Base-by-base conservation (phyloP, 345 rosid species). In the Turnera subulata region DNA sequence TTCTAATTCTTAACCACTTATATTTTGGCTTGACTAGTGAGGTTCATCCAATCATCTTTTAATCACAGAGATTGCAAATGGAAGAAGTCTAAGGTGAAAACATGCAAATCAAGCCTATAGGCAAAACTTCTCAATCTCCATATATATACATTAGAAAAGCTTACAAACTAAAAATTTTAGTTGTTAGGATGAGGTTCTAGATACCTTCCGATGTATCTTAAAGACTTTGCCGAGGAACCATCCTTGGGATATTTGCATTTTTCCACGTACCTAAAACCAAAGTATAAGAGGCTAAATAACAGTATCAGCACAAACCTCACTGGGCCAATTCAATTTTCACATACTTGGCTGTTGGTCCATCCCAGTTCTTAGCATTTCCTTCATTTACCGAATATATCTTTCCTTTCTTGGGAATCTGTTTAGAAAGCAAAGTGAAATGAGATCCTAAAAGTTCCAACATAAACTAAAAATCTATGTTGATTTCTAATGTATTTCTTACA, bases 321-420 rank as follows among this genome's bases (percentile, higher is more conserved):
- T n/a, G n/a, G n/a, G n/a, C n/a, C n/a, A n/a, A n/a, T n/a, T n/a
- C n/a, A n/a, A n/a, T n/a, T n/a, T n/a, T n/a, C n/a, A n/a, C 81
- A 71, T 77, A 92, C 97, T 84, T 82, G 48, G 97, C 73, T 15
- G 97, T 93, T 62, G 96, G 96, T 72, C 73, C 81, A 76, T 93
- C 97, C 99, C 99, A 89, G 74, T 87, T 82, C 78, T 70, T 89
- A 1, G 97, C 94, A 85, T 93, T 93, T 66, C 99, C 97, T 84
- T 93, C 99, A 65, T 93, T 93, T 25, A 90, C 96, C 2, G 99
- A 93, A 73, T 93, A 93, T 53, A 93, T 93, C 78, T 81, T 89
- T 46, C 99, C 97, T 73, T 84, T 85, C 70, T 73, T 81, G 14
- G 99, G 99, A 76, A 93, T 93, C 97, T 93, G 57, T 53, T 13